Percentiles rank a stretch among this genome's conserved stretches.
These are phyloP conservation scores for Fusarium sp. DNA, from an alignment of 2,329 filamentous ascomycete genomes.

Conservation along the genomic window DNA sequence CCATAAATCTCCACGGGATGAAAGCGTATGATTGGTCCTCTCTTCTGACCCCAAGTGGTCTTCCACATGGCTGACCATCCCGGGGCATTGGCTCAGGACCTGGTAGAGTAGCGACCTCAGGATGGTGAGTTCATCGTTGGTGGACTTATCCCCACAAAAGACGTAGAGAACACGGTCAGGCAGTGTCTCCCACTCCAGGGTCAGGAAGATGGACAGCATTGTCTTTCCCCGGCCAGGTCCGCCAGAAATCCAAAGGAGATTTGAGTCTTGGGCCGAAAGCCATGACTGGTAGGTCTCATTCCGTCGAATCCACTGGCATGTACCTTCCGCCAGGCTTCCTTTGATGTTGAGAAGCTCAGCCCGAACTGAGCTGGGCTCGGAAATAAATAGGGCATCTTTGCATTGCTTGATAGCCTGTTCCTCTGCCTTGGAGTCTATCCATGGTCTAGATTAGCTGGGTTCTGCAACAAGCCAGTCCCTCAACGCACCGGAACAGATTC, in stretches of 20 bases:
- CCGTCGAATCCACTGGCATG: neutral
- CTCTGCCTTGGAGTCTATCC: neutral
- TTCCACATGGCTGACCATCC: neutral
- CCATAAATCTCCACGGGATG: neutral
- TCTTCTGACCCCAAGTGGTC: neutral
- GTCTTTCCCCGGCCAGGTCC: neutral
- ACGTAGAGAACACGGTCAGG: neutral
- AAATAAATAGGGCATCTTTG: neutral
- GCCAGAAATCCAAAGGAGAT: neutral
- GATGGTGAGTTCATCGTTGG: neutral
- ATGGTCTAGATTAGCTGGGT: neutral
- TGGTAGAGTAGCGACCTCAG: neutral
- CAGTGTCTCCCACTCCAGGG: neutral
- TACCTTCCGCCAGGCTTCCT: neutral
- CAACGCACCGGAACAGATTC: neutral
- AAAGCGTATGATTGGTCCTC: neutral
- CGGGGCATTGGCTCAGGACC: fast-evolving
- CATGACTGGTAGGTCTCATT: neutral
- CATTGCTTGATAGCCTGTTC: fast-evolving
- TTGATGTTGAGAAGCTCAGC: neutral
- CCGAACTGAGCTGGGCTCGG: neutral
- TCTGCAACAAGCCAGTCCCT: neutral
- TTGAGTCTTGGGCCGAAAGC: neutral
- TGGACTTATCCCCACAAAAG: neutral
- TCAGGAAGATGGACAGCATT: neutral